Evolutionary conservation across 495 filamentous ascomycete species (phyloP).

Genomic region (Xylaria sp.): DNA sequence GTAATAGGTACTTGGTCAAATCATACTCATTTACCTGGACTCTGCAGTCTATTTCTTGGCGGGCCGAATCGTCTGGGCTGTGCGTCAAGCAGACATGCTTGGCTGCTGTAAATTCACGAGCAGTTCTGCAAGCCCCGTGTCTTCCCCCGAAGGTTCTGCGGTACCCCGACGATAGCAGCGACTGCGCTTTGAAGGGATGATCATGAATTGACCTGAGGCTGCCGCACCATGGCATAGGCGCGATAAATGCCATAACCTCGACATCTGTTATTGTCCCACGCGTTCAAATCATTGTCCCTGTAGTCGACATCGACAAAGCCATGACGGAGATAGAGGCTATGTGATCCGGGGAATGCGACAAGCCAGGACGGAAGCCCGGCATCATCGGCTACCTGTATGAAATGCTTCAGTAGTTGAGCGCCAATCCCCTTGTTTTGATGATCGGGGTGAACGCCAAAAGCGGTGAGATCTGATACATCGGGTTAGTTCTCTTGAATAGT

Average conservation of each 20-base stretch:
- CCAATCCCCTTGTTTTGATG: constrained; percentile 12
- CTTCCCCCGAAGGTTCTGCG: neutral
- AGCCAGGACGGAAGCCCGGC: constrained; percentile 23
- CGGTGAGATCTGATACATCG: constrained; percentile 4
- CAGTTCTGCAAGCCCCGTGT: neutral
- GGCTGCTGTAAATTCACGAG: neutral
- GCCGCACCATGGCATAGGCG: constrained; percentile 6
- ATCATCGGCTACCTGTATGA: constrained; percentile 21
- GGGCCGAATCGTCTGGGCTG: no score
- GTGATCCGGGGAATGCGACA: constrained; percentile 17
- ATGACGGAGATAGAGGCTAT: constrained; percentile 21
- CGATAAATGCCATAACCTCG: constrained; percentile 25
- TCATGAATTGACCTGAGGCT: neutral
- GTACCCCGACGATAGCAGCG: neutral
- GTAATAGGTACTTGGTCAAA: no score
- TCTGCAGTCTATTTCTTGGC: no score
- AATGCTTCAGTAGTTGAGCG: constrained; percentile 7
- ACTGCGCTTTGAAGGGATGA: neutral
- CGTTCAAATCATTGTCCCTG: constrained; percentile 22
- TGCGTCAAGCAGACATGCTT: no score
- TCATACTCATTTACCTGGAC: no score
- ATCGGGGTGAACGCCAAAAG: constrained; percentile 10
- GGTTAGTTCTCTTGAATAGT: neutral
- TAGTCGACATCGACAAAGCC: constrained; percentile 23
- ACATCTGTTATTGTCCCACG: constrained; percentile 18